Percentiles rank a stretch among this genome's conserved stretches.
These are phyloP conservation scores for Hymenoscyphus repandus DNA, from an alignment of 2,329 filamentous ascomycete genomes.

Conservation along the genomic window DNA sequence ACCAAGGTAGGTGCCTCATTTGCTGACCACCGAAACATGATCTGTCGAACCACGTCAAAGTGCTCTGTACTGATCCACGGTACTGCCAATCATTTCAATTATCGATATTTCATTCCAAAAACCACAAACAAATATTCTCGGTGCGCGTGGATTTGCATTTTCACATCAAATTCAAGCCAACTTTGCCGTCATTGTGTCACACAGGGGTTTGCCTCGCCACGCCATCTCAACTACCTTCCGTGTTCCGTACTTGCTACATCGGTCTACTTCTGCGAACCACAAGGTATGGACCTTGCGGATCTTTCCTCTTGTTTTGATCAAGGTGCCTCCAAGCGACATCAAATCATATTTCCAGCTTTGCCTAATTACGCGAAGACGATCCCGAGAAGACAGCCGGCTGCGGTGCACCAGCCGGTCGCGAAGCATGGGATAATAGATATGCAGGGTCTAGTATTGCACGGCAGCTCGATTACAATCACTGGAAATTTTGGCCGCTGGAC, in stretches of 20 bases:
- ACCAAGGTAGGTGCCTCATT: too few species aligned
- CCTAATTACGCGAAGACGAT: neutral
- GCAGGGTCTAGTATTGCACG: neutral
- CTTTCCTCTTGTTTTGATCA: neutral
- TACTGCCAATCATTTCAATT: too few species aligned
- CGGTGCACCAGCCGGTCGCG: neutral
- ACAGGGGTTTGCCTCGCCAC: neutral
- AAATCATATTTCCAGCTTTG: neutral
- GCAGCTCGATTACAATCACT: neutral
- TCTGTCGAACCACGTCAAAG: too few species aligned
- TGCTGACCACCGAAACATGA: too few species aligned
- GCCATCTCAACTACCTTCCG: neutral
- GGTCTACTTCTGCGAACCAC: neutral
- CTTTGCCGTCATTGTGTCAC: neutral
- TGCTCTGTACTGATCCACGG: too few species aligned
- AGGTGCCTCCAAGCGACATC: neutral
- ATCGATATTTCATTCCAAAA: too few species aligned
- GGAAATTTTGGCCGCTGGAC: constrained; percentile 1
- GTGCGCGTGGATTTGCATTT: neutral
- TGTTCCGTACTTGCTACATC: neutral
- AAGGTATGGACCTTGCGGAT: neutral
- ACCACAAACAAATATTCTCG: too few species aligned
- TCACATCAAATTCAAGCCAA: neutral
- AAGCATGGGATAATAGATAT: neutral
- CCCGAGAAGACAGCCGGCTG: neutral